These are phyloP conservation scores for Elongisporangium prolatum DNA, from an alignment of 352 stramenopile species.

Conservation along the genomic window DNA sequence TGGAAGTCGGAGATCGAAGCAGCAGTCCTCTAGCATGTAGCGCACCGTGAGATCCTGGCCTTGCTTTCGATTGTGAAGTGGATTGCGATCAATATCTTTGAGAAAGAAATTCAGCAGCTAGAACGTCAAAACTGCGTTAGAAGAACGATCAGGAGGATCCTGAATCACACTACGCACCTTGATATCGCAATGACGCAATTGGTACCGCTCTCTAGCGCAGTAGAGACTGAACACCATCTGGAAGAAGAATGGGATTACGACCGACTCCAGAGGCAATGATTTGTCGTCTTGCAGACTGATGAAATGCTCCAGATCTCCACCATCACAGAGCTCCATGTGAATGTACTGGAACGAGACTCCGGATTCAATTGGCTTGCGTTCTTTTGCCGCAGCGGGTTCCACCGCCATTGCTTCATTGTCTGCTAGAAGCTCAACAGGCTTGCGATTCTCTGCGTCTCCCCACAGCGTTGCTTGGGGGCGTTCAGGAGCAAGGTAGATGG, in stretches of 20 bases:
- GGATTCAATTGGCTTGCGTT: constrained; percentile 8
- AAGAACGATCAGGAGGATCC: constrained; percentile 1
- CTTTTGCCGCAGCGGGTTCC: background rate
- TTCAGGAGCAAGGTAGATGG: constrained; percentile 88
- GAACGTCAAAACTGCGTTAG: constrained; percentile 2
- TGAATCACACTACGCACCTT: constrained; percentile 60
- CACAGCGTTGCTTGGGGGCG: constrained; percentile 41
- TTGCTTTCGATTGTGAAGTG: constrained; percentile 23
- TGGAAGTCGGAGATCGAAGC: constrained; percentile 59
- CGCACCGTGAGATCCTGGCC: constrained; percentile 36
- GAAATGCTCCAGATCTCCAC: constrained; percentile 96
- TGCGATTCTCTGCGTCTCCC: constrained; percentile 55
- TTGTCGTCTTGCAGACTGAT: constrained; percentile 82
- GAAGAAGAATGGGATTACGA: constrained; percentile 91
- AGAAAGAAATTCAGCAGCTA: constrained; percentile 98
- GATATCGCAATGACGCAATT: constrained; percentile 97
- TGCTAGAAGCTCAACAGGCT: constrained; percentile 55
- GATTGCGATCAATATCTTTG: constrained; percentile 60
- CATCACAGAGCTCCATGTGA: constrained; percentile 97
- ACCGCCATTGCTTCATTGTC: constrained; percentile 3
- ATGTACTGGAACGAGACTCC: constrained; percentile 92
- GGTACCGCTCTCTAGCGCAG: constrained; percentile 83
- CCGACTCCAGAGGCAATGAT: constrained; percentile 40
- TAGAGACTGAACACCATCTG: constrained; percentile 97
- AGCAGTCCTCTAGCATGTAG: constrained; percentile 53